Evolutionary conservation across 805 yeast species (phyloP).

Genomic region (Hanseniaspora clermontiae): DNA sequence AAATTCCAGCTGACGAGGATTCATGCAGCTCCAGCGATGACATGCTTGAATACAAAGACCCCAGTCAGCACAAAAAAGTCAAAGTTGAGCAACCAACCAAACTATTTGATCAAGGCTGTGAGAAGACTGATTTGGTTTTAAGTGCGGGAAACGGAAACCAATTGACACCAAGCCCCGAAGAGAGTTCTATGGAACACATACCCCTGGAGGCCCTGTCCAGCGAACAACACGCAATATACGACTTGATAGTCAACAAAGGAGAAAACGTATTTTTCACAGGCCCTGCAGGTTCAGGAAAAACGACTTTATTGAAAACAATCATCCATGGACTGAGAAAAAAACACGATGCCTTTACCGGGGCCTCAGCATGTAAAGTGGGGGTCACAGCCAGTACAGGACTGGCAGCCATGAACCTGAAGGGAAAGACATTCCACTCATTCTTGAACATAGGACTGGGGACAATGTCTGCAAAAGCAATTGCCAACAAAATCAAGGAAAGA

Average conservation of each 20-base stretch:
- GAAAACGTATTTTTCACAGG: conserved; percentile 55
- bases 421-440: conserved; percentile 73
- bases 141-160: no score
- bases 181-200: not conserved
- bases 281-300: conserved; percentile 81
- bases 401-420: conserved; percentile 90
- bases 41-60: not conserved
- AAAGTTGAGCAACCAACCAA: not conserved
- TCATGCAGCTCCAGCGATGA: not conserved
- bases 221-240: conserved; percentile 56
- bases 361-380: conserved; percentile 42
- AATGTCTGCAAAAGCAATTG: conserved; percentile 36
- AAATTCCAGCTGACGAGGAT: conserved; percentile 14
- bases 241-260: conserved; percentile 18
- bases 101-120: no score
- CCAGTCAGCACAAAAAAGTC: not conserved
- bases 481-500: conserved; percentile 23
- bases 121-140: not conserved
- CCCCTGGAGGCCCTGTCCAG: conserved; percentile 29
- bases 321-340: conserved; percentile 40
- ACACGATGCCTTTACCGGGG: conserved; percentile 28
- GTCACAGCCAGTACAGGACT: conserved; percentile 93
- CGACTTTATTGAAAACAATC: conserved; percentile 51
- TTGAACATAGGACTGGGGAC: conserved; percentile 76
- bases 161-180: not conserved